phyloP scores from a whole-genome alignment of 1,284 basidiomycete genomes.

The Salmacisia buchloeana region DNA sequence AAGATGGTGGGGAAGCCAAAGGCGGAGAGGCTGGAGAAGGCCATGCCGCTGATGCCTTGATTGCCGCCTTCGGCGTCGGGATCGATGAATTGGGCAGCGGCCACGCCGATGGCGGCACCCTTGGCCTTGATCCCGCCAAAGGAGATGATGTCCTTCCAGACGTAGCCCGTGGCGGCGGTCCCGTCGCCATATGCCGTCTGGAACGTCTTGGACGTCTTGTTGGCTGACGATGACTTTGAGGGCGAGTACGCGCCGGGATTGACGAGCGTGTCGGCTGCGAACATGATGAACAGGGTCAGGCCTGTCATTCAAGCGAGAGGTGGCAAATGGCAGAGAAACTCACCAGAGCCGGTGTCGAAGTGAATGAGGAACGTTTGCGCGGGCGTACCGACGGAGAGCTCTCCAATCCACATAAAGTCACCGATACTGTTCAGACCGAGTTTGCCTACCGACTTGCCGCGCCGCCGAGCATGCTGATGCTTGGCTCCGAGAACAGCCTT shows the following conservation, averaged over 20 bases:
- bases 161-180: background rate
- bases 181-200: constrained; percentile 5
- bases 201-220: background rate
- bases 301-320: background rate
- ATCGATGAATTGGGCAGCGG: background rate
- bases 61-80: background rate
- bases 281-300: background rate
- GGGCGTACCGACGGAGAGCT: constrained; percentile 36
- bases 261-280: background rate
- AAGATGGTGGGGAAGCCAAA: background rate
- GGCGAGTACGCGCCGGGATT: constrained; percentile 6
- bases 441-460: constrained; percentile 18
- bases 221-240: background rate
- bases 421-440: constrained; percentile 31
- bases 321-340: background rate
- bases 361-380: constrained; percentile 31
- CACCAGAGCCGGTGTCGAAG: constrained; percentile 47
- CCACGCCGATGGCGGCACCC: background rate
- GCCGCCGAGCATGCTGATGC: background rate
- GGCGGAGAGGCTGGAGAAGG: background rate
- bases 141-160: constrained; percentile 1
- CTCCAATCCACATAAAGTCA: constrained; percentile 39
- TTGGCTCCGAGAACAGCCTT: background rate
- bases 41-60: constrained; percentile 8
- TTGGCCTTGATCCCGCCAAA: background rate